phyloP scores from a whole-genome alignment of 2,329 filamentous ascomycete species.

The Geosmithia morbida region DNA sequence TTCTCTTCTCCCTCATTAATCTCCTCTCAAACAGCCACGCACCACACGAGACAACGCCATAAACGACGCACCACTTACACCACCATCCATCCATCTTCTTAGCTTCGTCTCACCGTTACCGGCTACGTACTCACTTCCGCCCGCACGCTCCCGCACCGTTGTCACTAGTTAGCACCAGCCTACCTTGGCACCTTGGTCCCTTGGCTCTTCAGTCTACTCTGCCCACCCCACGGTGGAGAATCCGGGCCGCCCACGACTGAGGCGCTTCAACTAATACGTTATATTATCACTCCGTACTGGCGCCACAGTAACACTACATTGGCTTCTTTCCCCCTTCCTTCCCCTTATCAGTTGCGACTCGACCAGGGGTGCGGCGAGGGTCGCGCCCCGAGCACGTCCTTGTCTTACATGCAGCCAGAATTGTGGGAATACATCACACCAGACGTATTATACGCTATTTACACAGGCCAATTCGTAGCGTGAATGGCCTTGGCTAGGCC shows the following conservation, averaged over 20 bases:
- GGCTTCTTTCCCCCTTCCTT: neutral
- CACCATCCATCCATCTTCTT: neutral
- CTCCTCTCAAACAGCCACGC: neutral
- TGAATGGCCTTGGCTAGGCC: neutral
- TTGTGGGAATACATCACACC: neutral
- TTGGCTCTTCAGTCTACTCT: neutral
- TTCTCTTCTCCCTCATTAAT: neutral
- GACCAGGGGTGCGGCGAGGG: neutral
- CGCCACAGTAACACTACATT: neutral
- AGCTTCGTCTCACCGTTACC: neutral
- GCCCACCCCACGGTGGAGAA: neutral
- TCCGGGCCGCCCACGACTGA: neutral
- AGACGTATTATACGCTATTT: neutral
- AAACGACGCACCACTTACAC: neutral
- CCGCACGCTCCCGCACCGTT: neutral
- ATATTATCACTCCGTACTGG: too few species aligned
- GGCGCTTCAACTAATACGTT: too few species aligned
- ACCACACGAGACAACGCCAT: neutral
- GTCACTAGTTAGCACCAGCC: neutral
- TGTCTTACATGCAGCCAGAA: neutral
- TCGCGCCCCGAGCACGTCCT: neutral
- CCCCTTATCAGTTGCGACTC: neutral
- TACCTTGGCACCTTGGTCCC: neutral
- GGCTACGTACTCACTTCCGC: neutral
- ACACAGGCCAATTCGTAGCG: neutral